Percentiles rank a stretch among this genome's conserved stretches.
phyloP scores from a whole-genome alignment of 2,329 filamentous ascomycete genomes.

The Cladobotryum mycophilum region DNA sequence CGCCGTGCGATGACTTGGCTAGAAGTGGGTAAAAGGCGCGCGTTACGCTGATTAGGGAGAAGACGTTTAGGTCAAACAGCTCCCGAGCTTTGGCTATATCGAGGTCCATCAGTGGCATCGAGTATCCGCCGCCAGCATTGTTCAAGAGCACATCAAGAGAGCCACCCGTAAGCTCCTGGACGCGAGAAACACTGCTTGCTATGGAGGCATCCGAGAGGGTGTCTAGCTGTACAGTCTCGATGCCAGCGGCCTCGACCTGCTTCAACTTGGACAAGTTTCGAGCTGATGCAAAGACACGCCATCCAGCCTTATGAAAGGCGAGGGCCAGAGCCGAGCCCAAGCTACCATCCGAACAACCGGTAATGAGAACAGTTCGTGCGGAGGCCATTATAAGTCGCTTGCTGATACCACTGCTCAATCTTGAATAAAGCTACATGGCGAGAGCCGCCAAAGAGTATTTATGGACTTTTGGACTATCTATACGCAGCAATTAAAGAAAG shows the following conservation, averaged over 20 bases:
- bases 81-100: slow-evolving; percentile 14
- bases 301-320: slow-evolving; percentile 22
- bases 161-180: slow-evolving; percentile 18
- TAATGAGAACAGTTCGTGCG: slow-evolving; percentile 24
- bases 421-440: too few relatives aligned
- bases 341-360: slow-evolving; percentile 29
- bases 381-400: background rate
- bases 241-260: slow-evolving; percentile 10
- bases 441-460: too few relatives aligned
- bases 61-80: slow-evolving; percentile 22
- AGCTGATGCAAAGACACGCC: slow-evolving; percentile 25
- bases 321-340: slow-evolving; percentile 26
- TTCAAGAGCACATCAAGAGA: slow-evolving; percentile 24
- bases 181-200: slow-evolving; percentile 7
- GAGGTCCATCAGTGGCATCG: slow-evolving; percentile 19
- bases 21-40: slow-evolving; percentile 19
- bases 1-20: slow-evolving; percentile 10
- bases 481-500: too few relatives aligned
- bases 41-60: slow-evolving; percentile 18
- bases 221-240: slow-evolving; percentile 21
- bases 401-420: background rate
- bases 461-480: too few relatives aligned
- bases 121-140: slow-evolving; percentile 22
- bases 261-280: slow-evolving; percentile 22
- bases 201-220: slow-evolving; percentile 18